Evolutionary conservation across 306 rosid species (phyloP), one percentile per base, ranked within the genome.

Genomic region (Dryas drummondii): DNA sequence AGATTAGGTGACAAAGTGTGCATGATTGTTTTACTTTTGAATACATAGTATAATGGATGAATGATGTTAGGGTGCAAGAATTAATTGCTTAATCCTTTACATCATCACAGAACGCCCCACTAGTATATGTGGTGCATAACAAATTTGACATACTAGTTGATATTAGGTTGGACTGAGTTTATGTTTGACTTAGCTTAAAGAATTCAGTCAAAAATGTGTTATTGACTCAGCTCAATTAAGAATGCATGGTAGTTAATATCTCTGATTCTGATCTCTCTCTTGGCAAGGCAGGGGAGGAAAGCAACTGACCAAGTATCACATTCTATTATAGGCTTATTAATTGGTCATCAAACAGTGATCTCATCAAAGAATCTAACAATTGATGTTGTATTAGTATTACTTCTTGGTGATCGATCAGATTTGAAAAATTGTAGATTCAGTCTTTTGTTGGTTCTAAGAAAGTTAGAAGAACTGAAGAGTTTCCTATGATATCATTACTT

Each of bases 161-260:
- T 45, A 48, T 12, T 26, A 67, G 71, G 56, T 48, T 67, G 57
- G 57, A 67, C 51, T 12, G 71, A 37, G 54, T 67, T 44, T 22
- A 19, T 67, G 56, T 48, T 26, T 67, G 71, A 67, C 55, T 12
- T 26, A 37, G 19, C 44, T 47, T 22, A 66, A 46, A 49, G 9
- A 66, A 16, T 50, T 12, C 54, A 3, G 53, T n/a, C 51, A 42
- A 64, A 42, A 16, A 15, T 42, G 7, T 44, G 14, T 54, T 54
- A 54, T 32, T 32, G 37, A 32, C 37, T 32, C 37, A 32, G 1
- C 37, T 32, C 37, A 32, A 32, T 32, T 32, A 32, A 32, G 37
- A 32, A 32, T 32, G 3, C 3, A 32, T 32, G 37, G 37, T 32
- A 32, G 37, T 32, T 22, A 22, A 22, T 22, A 22, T 22, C 22